A percentile compares a stretch with the other conserved stretches of the same genome.
phyloP scores from a whole-genome alignment of 768 basidiomycete genomes.

The Pilatotrama ljubarskyi region DNA sequence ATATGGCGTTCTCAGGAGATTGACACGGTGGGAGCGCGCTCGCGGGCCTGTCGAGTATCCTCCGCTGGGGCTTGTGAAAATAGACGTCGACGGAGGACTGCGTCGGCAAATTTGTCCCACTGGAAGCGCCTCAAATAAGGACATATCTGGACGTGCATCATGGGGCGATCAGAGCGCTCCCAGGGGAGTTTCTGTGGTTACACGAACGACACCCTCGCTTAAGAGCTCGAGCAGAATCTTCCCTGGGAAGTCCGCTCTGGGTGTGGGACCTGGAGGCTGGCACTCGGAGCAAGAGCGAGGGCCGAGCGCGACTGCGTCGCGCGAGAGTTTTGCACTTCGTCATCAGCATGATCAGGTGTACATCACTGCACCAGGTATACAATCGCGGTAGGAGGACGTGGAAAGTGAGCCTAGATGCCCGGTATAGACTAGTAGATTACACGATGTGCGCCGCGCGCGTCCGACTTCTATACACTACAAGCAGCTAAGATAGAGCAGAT shows the following conservation, averaged over 20 bases:
- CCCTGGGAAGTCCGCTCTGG: conserved; percentile 6
- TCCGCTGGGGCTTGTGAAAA: conserved; percentile 10
- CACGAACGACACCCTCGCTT: conserved; percentile 14
- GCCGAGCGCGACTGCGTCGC: conserved; percentile 1
- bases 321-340: conserved; percentile 1
- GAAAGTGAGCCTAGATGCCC: conserved; percentile 7
- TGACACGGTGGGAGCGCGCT: conserved; percentile 15
- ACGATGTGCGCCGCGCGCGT: conserved; percentile 6
- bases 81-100: conserved; percentile 14
- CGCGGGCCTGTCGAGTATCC: conserved; percentile 1
- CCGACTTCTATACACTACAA: conserved; percentile 9
- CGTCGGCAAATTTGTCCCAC: conserved; percentile 11
- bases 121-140: conserved; percentile 6
- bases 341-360: conserved; percentile 15
- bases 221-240: conserved; percentile 14
- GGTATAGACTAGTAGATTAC: conserved; percentile 17
- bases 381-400: conserved; percentile 1
- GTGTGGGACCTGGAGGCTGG: conserved; percentile 4
- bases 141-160: conserved; percentile 16
- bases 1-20: conserved; percentile 10
- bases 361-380: conserved; percentile 3
- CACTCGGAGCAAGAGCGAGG: background rate
- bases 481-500: conserved; percentile 10
- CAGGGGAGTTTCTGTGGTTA: conserved; percentile 22
- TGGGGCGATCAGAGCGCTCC: conserved; percentile 11